phyloP scores from a whole-genome alignment of 768 basidiomycete genomes.

The Boletus sp. region DNA sequence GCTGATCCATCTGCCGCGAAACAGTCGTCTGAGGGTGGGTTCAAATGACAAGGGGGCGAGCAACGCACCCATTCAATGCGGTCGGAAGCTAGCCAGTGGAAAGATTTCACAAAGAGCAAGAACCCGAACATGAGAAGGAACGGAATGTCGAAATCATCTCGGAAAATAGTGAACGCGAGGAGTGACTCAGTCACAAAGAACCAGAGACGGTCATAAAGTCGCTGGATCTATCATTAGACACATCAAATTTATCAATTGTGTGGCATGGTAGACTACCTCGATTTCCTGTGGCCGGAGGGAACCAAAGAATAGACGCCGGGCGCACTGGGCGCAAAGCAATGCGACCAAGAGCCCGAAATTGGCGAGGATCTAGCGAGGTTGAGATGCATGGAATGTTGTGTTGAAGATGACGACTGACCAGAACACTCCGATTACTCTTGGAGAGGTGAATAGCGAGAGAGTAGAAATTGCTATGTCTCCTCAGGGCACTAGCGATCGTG shows the following conservation, averaged over 20 bases:
- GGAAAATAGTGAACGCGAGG: slow-evolving; percentile 95
- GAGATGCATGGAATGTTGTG: background rate
- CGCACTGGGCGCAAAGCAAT: slow-evolving; percentile 68
- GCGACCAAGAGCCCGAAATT: slow-evolving; percentile 86
- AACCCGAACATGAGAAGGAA: slow-evolving; percentile 96
- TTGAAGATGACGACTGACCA: slow-evolving; percentile 52
- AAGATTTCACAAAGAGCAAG: slow-evolving; percentile 91
- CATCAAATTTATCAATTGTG: background rate
- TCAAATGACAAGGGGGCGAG: background rate
- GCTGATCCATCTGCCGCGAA: slow-evolving; percentile 91
- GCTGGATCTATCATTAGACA: slow-evolving; percentile 46
- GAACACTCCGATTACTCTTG: slow-evolving; percentile 86
- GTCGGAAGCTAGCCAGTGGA: slow-evolving; percentile 96
- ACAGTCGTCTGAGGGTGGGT: slow-evolving; percentile 2
- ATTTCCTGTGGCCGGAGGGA: slow-evolving; percentile 82
- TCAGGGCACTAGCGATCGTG: slow-evolving; percentile 77
- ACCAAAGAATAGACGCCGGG: slow-evolving; percentile 92
- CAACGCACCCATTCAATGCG: slow-evolving; percentile 89
- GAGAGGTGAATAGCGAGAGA: slow-evolving; percentile 91
- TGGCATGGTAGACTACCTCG: slow-evolving; percentile 57
- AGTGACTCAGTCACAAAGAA: slow-evolving; percentile 97
- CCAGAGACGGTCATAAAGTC: slow-evolving; percentile 94
- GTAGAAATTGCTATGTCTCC: slow-evolving; percentile 89
- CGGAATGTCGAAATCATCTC: slow-evolving; percentile 90
- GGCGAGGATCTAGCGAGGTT: slow-evolving; percentile 65